These are phyloP conservation scores for Durio zibethinus DNA, from an alignment of 345 rosid genomes.

Conservation along the genomic window DNA sequence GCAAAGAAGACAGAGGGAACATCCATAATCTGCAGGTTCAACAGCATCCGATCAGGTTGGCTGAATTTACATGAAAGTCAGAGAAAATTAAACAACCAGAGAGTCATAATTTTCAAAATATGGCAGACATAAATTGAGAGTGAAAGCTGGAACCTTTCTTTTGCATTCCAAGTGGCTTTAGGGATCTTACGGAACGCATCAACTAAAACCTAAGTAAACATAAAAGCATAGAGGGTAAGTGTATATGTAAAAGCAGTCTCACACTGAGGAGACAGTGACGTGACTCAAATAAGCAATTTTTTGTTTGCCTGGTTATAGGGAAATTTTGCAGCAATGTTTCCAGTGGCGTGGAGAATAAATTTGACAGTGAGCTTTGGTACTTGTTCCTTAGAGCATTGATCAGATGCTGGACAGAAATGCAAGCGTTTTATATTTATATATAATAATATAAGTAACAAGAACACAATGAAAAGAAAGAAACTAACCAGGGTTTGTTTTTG, in stretches of 20 bases:
- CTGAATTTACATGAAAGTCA: not conserved
- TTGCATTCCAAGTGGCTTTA: slow-evolving; percentile 81
- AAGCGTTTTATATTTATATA: not conserved
- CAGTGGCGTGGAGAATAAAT: slow-evolving; percentile 62
- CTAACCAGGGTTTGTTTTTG: slow-evolving; percentile 44
- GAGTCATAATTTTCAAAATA: not conserved
- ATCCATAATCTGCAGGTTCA: slow-evolving; percentile 64
- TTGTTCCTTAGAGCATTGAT: slow-evolving; percentile 36
- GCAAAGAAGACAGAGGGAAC: slow-evolving; percentile 68
- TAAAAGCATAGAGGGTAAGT: slow-evolving; percentile 1
- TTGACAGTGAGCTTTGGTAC: slow-evolving; percentile 54
- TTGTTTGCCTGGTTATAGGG: slow-evolving; percentile 51
- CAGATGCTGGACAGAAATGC: slow-evolving; percentile 19
- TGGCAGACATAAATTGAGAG: not conserved
- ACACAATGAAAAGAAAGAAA: slow-evolving; percentile 12
- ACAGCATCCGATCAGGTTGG: slow-evolving; percentile 16
- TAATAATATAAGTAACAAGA: not conserved
- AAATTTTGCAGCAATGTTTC: slow-evolving; percentile 75
- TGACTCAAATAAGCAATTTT: not conserved
- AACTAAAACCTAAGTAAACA: slow-evolving; percentile 46
- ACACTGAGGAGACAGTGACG: not conserved
- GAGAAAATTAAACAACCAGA: not conserved
- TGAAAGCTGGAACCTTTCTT: slow-evolving; percentile 62
- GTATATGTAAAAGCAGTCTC: slow-evolving; percentile 7
- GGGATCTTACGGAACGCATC: slow-evolving; percentile 75